These are phyloP conservation scores for Kalanchoe fedtschenkoi DNA, from an alignment of 164 flowering plant genomes.

Conservation along the genomic window DNA sequence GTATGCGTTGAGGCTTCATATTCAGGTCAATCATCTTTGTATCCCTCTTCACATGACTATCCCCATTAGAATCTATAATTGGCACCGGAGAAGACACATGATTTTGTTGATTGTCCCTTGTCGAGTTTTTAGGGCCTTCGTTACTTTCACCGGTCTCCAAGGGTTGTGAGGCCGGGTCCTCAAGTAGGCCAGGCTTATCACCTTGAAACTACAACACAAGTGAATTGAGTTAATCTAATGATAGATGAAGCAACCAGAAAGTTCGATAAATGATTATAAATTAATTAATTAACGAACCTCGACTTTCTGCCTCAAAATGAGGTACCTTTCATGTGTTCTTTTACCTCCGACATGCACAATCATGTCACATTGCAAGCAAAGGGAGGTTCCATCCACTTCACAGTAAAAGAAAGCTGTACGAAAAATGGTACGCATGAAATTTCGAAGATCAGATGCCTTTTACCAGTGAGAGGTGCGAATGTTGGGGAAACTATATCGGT, in stretches of 20 bases:
- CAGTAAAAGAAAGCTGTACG: slow-evolving; percentile 55
- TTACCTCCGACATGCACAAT: slow-evolving; percentile 95
- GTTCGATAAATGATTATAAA: background rate
- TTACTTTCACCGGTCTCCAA: slow-evolving; percentile 23
- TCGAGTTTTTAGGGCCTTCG: slow-evolving; percentile 29
- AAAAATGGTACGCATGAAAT: slow-evolving; percentile 1
- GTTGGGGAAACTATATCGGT: background rate
- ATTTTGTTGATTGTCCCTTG: slow-evolving; percentile 39
- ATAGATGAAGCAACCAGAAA: background rate
- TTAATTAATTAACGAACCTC: slow-evolving; percentile 49
- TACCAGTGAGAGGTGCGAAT: background rate
- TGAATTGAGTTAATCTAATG: background rate
- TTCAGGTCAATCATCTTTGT: slow-evolving; percentile 68
- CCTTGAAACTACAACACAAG: slow-evolving; percentile 66
- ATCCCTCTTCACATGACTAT: slow-evolving; percentile 30
- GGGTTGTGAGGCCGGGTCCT: slow-evolving; percentile 33
- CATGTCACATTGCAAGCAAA: slow-evolving; percentile 75
- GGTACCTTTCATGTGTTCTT: slow-evolving; percentile 86
- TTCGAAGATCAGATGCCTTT: background rate
- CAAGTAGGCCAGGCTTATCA: slow-evolving; percentile 44
- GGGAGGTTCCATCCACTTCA: slow-evolving; percentile 49
- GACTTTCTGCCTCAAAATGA: slow-evolving; percentile 76
- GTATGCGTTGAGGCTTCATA: slow-evolving; percentile 42
- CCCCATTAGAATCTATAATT: slow-evolving; percentile 21
- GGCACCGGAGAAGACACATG: slow-evolving; percentile 28